phyloP scores from a whole-genome alignment of 1,284 basidiomycete species.

The Irpex rosettiformis region DNA sequence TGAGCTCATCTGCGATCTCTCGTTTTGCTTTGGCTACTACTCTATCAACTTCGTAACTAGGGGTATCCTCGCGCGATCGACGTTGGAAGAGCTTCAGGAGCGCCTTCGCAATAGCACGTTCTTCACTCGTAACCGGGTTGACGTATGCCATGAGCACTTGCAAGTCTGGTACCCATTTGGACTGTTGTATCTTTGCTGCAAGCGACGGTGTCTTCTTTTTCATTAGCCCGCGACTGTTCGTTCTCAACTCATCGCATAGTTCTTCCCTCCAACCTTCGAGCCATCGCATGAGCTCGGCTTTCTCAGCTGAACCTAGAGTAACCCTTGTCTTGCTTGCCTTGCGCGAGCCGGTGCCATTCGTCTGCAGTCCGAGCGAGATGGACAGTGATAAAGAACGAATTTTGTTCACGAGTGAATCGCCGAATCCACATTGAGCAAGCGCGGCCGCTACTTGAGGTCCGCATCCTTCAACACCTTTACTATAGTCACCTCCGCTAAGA shows the following conservation, averaged over 20 bases:
- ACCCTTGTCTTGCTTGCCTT: conserved; percentile 50
- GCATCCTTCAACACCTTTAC: conserved; percentile 63
- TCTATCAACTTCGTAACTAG: background rate
- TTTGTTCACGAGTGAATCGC: conserved; percentile 46
- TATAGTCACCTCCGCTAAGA: conserved; percentile 89
- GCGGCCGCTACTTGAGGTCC: conserved; percentile 61
- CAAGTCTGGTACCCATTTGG: conserved; percentile 50
- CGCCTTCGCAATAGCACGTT: conserved; percentile 6
- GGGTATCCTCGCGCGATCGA: background rate
- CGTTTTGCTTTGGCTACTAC: conserved; percentile 31
- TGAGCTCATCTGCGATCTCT: conserved; percentile 28
- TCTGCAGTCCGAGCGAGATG: background rate
- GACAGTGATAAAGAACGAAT: conserved; percentile 5
- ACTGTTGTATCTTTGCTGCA: conserved; percentile 50
- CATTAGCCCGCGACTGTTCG: conserved; percentile 62
- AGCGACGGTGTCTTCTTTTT: conserved; percentile 57
- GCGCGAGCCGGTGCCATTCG: conserved; percentile 25
- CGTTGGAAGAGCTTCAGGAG: background rate
- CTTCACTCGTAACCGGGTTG: conserved; percentile 70
- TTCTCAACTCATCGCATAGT: conserved; percentile 66
- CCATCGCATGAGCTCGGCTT: conserved; percentile 47
- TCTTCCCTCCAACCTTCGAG: conserved; percentile 62
- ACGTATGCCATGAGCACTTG: conserved; percentile 74
- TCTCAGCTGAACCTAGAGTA: conserved; percentile 18
- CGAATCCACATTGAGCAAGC: conserved; percentile 71